phyloP scores from a whole-genome alignment of 495 filamentous ascomycete species.

The Trichoderma erinaceum region DNA sequence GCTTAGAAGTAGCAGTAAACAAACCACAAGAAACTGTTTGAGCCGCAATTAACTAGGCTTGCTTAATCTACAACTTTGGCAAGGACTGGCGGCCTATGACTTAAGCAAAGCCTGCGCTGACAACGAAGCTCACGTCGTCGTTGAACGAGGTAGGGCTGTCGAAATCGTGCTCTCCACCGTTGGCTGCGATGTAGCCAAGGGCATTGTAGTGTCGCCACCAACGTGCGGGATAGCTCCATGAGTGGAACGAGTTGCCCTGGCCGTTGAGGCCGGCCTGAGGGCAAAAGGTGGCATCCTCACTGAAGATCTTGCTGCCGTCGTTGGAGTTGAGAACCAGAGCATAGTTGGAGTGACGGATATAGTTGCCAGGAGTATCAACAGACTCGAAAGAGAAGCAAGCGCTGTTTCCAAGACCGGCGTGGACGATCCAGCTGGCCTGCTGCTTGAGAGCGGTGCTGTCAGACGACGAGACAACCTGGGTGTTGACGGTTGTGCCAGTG shows the following conservation, averaged over 20 bases:
- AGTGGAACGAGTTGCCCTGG: constrained; percentile 44
- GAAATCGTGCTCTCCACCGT: constrained; percentile 47
- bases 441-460: constrained; percentile 41
- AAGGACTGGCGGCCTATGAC: too few relatives aligned
- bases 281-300: constrained; percentile 53
- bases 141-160: constrained; percentile 43
- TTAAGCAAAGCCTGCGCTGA: constrained; percentile 31
- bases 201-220: constrained; percentile 49
- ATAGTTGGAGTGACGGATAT: constrained; percentile 47
- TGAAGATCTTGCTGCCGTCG: constrained; percentile 46
- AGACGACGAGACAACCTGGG: constrained; percentile 47
- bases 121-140: constrained; percentile 45
- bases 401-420: constrained; percentile 45
- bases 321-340: constrained; percentile 39
- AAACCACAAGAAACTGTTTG: too few relatives aligned
- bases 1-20: too few relatives aligned
- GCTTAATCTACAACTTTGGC: too few relatives aligned
- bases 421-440: constrained; percentile 50
- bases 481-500: constrained; percentile 23
- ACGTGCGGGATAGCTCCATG: constrained; percentile 52
- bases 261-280: constrained; percentile 42
- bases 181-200: constrained; percentile 40
- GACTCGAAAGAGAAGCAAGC: constrained; percentile 54
- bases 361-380: constrained; percentile 48
- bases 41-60: too few relatives aligned